Evolutionary conservation across 2,329 filamentous ascomycete genomes (phyloP), one percentile per base, ranked within the genome.

Genomic region (Fusarium pseudograminearum): DNA sequence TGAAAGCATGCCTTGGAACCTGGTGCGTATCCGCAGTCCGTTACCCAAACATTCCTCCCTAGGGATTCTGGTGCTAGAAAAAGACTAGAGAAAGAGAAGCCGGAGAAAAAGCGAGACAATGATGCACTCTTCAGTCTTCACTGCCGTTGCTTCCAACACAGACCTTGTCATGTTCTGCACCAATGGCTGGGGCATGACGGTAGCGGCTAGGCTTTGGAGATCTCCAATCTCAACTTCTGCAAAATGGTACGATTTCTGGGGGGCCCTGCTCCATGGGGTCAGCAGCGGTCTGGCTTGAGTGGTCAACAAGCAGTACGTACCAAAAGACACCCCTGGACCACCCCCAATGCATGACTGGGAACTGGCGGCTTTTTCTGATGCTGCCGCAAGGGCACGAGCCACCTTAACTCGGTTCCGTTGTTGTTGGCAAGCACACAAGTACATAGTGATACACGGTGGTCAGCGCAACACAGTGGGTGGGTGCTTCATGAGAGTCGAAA

Each of bases 231-330:
- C 65, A 60, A 72, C 65, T 58, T 61, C 57, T 61, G 62, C 52
- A 73, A 73, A 74, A 73, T 74, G 73, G 73, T 74, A 74, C 73
- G 73, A 74, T 41, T 73, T 69, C 57, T 58, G 57, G 65, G 73
- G 71, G 62, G 44, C 15, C 68, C 61, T 71, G 62, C 62, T 57
- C 60, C 59, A 62, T 61, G 70, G 68, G 68, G 65, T 63, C 61
- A 59, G 64, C 70, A 62, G 71, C 70, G 69, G 72, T 72, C 66
- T 70, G 55, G 63, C 55, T 72, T 69, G 61, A 36, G 54, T 53
- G 58, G 60, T 57, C 67, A 59, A 69, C 66, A 71, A 51, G 53
- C 40, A 61, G 57, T 59, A 69, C 52, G 60, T 61, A 72, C 52
- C 61, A 54, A 55, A 52, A 71, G 61, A 52, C 59, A 28, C 52